phyloP scores from a whole-genome alignment of 2,329 filamentous ascomycete species.

The Talaromyces sp. region DNA sequence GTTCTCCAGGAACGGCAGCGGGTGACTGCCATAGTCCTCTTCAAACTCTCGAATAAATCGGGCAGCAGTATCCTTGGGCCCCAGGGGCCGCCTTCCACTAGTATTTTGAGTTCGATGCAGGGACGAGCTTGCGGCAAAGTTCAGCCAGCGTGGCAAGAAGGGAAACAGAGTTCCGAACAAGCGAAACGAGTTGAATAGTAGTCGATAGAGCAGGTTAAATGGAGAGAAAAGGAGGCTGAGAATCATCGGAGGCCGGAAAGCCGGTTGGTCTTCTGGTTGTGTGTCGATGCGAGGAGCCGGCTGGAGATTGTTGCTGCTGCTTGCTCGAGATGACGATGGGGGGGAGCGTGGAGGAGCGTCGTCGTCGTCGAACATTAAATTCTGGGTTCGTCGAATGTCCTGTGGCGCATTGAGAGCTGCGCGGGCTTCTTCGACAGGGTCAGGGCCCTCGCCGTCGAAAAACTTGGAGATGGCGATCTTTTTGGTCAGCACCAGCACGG shows the following conservation, averaged over 20 bases:
- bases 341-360: constrained; percentile 24
- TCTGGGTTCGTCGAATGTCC: constrained; percentile 62
- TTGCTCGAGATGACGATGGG: constrained; percentile 20
- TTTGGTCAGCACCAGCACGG: background rate
- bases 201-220: constrained; percentile 68
- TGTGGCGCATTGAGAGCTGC: constrained; percentile 59
- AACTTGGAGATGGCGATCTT: constrained; percentile 91
- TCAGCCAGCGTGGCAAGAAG: constrained; percentile 64
- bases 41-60: constrained; percentile 91
- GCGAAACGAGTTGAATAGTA: constrained; percentile 62
- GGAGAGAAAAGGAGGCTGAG: constrained; percentile 75
- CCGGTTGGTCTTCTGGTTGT: constrained; percentile 58
- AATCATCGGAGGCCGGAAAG: constrained; percentile 67
- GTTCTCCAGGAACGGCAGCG: constrained; percentile 73
- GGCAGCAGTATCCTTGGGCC: constrained; percentile 79
- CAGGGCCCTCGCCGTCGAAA: constrained; percentile 89
- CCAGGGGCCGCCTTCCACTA: constrained; percentile 66
- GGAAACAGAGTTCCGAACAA: constrained; percentile 73
- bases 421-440: constrained; percentile 71
- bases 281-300: constrained; percentile 82
- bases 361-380: constrained; percentile 52
- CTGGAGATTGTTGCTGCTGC: constrained; percentile 45
- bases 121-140: constrained; percentile 38
- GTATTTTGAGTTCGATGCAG: constrained; percentile 48
- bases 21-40: constrained; percentile 71